These are phyloP conservation scores for Fusarium abutilonis DNA, from an alignment of 2,329 filamentous ascomycete species.

Conservation along the genomic window DNA sequence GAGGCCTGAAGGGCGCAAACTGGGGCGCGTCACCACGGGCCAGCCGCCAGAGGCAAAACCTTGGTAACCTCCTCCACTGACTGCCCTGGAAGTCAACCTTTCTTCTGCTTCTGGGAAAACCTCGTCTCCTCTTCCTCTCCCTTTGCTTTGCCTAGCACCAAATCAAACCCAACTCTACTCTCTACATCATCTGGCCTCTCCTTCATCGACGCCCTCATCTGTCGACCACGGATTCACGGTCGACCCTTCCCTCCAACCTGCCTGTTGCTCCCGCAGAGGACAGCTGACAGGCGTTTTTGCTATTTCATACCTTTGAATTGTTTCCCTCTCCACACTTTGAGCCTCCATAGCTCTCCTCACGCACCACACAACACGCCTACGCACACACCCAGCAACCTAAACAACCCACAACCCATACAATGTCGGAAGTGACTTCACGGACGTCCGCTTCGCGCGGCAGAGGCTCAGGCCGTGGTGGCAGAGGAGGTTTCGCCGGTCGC, in stretches of 20 bases:
- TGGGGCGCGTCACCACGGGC: slow-evolving; percentile 46
- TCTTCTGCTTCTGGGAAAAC: slow-evolving; percentile 53
- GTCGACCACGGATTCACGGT: slow-evolving; percentile 46
- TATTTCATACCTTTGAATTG: slow-evolving; percentile 30
- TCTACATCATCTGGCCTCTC: slow-evolving; percentile 45
- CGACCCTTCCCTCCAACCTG: slow-evolving; percentile 47
- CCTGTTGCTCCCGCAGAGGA: slow-evolving; percentile 52
- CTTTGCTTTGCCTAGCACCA: slow-evolving; percentile 48
- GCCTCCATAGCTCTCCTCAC: slow-evolving; percentile 44
- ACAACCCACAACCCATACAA: slow-evolving; percentile 62
- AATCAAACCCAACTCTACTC: slow-evolving; percentile 31
- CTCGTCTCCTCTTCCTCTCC: slow-evolving; percentile 48
- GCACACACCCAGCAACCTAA: slow-evolving; percentile 44
- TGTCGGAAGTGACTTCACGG: slow-evolving; percentile 95
- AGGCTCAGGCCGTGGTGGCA: slow-evolving; percentile 87
- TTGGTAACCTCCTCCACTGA: slow-evolving; percentile 47
- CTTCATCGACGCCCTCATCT: slow-evolving; percentile 46
- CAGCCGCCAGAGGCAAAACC: slow-evolving; percentile 52
- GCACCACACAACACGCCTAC: slow-evolving; percentile 34
- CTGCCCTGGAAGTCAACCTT: slow-evolving; percentile 35
- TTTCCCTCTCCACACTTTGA: slow-evolving; percentile 47
- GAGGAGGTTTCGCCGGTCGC: slow-evolving; percentile 78
- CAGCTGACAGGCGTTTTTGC: slow-evolving; percentile 50
- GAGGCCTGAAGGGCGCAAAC: slow-evolving; percentile 21
- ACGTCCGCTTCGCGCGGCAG: slow-evolving; percentile 86